phyloP scores from a whole-genome alignment of 202 grass and related monocot genomes.

The Panicum virgatum region DNA sequence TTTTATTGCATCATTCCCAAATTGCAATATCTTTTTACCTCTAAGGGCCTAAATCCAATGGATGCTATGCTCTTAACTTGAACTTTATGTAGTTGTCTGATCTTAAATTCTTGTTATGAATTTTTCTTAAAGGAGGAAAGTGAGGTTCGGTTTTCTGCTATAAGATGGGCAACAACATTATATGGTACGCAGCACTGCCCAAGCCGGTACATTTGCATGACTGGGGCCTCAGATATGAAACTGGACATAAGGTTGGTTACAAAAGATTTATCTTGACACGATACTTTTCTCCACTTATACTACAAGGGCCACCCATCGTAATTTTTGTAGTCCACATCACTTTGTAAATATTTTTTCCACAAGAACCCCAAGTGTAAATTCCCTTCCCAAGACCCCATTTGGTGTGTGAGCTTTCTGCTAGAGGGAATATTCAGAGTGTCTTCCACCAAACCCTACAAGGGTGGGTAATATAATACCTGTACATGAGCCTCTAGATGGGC shows the following conservation, averaged over 20 bases:
- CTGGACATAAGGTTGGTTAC: conserved; percentile 81
- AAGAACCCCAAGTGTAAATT: background rate
- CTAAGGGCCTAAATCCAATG: conserved; percentile 14
- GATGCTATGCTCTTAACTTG: conserved; percentile 19
- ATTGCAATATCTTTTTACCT: conserved; percentile 22
- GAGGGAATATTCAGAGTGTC: too few species aligned
- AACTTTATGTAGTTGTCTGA: conserved; percentile 20
- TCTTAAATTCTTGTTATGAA: conserved; percentile 20
- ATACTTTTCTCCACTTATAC: conserved; percentile 26
- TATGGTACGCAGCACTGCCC: conserved; percentile 72
- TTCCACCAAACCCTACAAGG: too few species aligned
- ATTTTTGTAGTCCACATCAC: background rate
- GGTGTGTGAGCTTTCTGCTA: background rate
- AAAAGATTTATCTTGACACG: conserved; percentile 18
- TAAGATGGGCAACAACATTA: conserved; percentile 90
- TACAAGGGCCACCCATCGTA: background rate
- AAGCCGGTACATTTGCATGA: conserved; percentile 97
- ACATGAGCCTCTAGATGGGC: too few species aligned
- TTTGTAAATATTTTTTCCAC: background rate
- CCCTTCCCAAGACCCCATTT: background rate
- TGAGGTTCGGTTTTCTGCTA: conserved; percentile 87
- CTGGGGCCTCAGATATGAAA: conserved; percentile 82
- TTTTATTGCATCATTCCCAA: background rate
- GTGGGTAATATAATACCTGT: too few species aligned
- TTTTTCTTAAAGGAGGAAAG: conserved; percentile 74